phyloP scores from a whole-genome alignment of 176 grass and related monocot genomes.

The barley (Hordeum vulgare) region DNA sequence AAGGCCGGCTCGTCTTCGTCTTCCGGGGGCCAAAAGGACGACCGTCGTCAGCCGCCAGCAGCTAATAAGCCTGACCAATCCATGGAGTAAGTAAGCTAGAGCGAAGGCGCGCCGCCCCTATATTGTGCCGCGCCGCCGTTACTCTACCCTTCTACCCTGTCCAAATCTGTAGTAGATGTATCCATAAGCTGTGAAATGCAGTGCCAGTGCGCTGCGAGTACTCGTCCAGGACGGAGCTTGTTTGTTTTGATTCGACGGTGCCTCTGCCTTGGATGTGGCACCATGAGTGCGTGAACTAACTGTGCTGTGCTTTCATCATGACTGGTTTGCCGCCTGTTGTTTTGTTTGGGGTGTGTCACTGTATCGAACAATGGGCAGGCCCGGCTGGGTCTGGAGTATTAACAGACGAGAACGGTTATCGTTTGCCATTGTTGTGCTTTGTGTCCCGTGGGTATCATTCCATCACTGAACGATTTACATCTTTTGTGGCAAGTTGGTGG shows the following conservation, averaged over 20 bases:
- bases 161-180: conserved; percentile 25
- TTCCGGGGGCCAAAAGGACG: conserved; percentile 30
- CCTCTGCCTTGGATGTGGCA: conserved; percentile 20
- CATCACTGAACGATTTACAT: background rate
- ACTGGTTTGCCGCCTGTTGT: background rate
- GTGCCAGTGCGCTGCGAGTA: conserved; percentile 5
- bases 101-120: background rate
- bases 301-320: conserved; percentile 10
- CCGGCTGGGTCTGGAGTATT: background rate
- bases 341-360: background rate
- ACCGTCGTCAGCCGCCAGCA: background rate
- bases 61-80: background rate
- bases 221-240: background rate
- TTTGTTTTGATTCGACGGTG: conserved; percentile 20
- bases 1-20: conserved; percentile 51
- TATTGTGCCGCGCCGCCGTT: conserved; percentile 2
- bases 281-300: conserved; percentile 4
- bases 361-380: background rate
- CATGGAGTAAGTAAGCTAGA: conserved; percentile 42
- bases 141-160: background rate
- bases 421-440: background rate
- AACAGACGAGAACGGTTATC: background rate
- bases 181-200: conserved; percentile 11
- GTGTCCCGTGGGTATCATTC: background rate
- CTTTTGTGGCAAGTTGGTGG: too few species aligned